Percentiles rank a stretch among this genome's conserved stretches.
Evolutionary conservation across 257 asterid species (phyloP).

Genomic region (Marsdenia floribunda): DNA sequence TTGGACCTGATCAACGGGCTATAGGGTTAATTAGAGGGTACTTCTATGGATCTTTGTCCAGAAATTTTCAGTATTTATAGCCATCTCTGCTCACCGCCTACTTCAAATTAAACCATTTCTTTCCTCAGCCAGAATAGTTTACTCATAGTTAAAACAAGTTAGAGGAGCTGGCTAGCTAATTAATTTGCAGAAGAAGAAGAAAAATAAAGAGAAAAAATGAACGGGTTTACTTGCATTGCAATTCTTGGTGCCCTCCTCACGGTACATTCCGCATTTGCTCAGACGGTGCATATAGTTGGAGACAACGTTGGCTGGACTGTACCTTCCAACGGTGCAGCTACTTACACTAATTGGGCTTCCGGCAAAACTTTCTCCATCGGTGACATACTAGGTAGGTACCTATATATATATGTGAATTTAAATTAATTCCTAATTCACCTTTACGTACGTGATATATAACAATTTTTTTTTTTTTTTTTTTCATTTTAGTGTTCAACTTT

Average conservation of each 20-base stretch:
- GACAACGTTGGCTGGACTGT: constrained; percentile 33
- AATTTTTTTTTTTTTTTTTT: background rate
- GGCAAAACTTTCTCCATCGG: constrained; percentile 34
- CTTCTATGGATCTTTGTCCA: background rate
- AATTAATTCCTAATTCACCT: too few species aligned
- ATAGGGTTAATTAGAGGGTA: too few species aligned
- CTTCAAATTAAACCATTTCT: background rate
- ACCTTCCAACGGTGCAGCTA: constrained; percentile 22
- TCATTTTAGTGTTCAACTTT: constrained; percentile 13
- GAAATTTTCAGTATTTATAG: background rate
- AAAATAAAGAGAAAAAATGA: background rate
- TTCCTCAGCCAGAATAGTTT: background rate
- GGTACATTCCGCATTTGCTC: constrained; percentile 6
- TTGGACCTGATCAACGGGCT: background rate
- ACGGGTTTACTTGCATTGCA: background rate
- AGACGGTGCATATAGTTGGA: constrained; percentile 22
- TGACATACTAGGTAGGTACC: constrained; percentile 28
- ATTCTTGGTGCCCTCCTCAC: background rate
- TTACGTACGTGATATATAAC: too few species aligned
- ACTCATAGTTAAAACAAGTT: background rate
- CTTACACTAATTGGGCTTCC: constrained; percentile 38
- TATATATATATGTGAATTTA: too few species aligned
- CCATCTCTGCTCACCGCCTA: background rate
- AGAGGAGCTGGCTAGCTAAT: background rate
- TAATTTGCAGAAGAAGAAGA: background rate